Base-by-base conservation (phyloP, 805 yeast genomes). In the Kodamaea kaohsiungensis region DNA sequence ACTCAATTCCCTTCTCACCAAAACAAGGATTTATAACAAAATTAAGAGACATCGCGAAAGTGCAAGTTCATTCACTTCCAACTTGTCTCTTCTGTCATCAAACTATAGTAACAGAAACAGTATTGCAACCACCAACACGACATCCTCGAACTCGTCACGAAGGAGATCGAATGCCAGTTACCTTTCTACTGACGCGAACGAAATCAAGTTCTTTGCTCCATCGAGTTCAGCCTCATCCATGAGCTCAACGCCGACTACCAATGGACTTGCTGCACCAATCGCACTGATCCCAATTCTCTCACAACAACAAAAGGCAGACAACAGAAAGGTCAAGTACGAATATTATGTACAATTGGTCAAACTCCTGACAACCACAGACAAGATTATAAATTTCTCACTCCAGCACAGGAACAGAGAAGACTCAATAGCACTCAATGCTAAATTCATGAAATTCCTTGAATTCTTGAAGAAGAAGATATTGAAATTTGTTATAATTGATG, bases 21-120 rank as follows among this genome's bases (percentile, higher is more conserved):
- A 75, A 53, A 67, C 77, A 3, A 65, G 65, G 54, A 61, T 75
- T 39, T 75, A 75, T 56, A 69, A 68, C 54, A 68, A 69, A 52
- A 59, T 75, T 19, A 73, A 67, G 54, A 73, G 71, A 51, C 65
- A 71, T 51, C 61, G 78, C 4, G 78, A 74, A 45, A 73, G 70
- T 67, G 58, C 67, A 7, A 54, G 67, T n/a, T 68, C 73, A 2
- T 49, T 63, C 46, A 61, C 54, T 27, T 68, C 73, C 2, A 60
- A 54, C 25, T 45, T 55, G 12, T 65, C 70, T 22, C 51, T 56
- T 9, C 57, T 57, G 15, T 56, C 64, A 2, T 51, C 57, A 4
- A 46, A 46, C 25, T 57, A 61, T 45, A 59, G 69, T 43, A 63
- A 57, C 53, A 56, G 70, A 46, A 63, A 62, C 37, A 64, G 71